Percentiles rank a stretch among this genome's conserved stretches.
These are phyloP conservation scores for Imleria badia DNA, from an alignment of 768 basidiomycete genomes.

Conservation along the genomic window DNA sequence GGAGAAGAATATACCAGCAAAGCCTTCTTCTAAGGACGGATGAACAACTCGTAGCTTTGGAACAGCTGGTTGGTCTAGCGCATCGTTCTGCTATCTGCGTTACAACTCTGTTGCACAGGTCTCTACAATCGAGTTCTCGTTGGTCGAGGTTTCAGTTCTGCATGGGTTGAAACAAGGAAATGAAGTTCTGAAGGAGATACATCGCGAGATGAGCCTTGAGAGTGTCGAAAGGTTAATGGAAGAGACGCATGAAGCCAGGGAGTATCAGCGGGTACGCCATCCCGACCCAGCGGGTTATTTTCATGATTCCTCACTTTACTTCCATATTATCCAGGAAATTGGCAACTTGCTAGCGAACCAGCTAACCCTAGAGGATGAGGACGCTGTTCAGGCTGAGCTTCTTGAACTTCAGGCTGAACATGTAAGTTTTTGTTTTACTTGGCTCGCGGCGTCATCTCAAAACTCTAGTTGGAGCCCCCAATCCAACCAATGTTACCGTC, in stretches of 20 bases:
- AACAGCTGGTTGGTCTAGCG: conserved; percentile 67
- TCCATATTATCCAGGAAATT: conserved; percentile 74
- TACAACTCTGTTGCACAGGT: conserved; percentile 53
- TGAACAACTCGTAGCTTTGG: conserved; percentile 81
- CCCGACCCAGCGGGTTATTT: neutral
- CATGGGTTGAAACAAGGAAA: conserved; percentile 94
- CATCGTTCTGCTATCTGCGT: neutral
- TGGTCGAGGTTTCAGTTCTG: conserved; percentile 88
- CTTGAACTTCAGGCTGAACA: conserved; percentile 61
- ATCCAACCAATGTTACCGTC: conserved; percentile 48
- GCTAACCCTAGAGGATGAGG: conserved; percentile 88
- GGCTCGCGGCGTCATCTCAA: neutral
- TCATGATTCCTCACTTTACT: neutral
- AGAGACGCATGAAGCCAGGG: conserved; percentile 89
- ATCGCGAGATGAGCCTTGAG: conserved; percentile 90
- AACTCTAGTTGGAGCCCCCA: conserved; percentile 31
- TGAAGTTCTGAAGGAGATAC: conserved; percentile 89
- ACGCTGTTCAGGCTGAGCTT: conserved; percentile 86
- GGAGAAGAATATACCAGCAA: conserved; percentile 94
- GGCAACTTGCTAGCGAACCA: conserved; percentile 80
- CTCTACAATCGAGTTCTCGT: conserved; percentile 93
- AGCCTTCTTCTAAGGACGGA: conserved; percentile 86
- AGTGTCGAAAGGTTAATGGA: conserved; percentile 92
- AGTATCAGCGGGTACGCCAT: conserved; percentile 75
- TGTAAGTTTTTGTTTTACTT: conserved; percentile 39